Evolutionary conservation across 1,284 basidiomycete species (phyloP).

Genomic region (Mycena citricolor): DNA sequence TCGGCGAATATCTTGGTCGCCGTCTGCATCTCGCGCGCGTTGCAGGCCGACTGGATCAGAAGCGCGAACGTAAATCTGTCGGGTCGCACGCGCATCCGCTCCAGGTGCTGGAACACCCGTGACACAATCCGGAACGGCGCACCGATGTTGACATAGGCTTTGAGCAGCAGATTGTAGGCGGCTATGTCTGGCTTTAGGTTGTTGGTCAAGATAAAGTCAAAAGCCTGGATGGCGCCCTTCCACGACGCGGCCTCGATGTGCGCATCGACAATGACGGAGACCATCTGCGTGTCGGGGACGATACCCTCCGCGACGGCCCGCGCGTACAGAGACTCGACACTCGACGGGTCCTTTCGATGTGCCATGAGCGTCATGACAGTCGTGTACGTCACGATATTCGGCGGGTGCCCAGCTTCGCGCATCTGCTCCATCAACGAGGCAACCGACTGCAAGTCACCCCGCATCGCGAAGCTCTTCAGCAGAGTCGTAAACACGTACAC

Average conservation of each 20-base stretch:
- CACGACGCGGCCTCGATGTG: constrained; percentile 84
- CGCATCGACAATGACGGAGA: constrained; percentile 79
- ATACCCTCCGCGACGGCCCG: constrained; percentile 63
- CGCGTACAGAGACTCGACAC: constrained; percentile 69
- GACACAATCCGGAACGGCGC: constrained; percentile 73
- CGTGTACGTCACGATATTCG: constrained; percentile 63
- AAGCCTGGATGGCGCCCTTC: constrained; percentile 69
- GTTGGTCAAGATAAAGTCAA: constrained; percentile 60
- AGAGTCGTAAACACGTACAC: constrained; percentile 59
- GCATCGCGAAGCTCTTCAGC: constrained; percentile 58
- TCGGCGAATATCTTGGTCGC: constrained; percentile 71
- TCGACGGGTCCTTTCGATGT: constrained; percentile 61
- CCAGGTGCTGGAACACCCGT: constrained; percentile 62
- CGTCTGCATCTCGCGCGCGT: constrained; percentile 65
- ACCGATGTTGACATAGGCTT: constrained; percentile 82
- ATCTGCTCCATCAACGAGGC: constrained; percentile 64
- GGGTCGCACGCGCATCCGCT: constrained; percentile 51
- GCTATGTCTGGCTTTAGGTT: constrained; percentile 49
- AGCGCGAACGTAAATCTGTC: constrained; percentile 72
- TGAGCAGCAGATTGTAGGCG: constrained; percentile 79
- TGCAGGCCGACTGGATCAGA: constrained; percentile 83
- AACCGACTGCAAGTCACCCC: constrained; percentile 59
- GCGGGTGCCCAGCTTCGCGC: constrained; percentile 47
- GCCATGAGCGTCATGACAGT: constrained; percentile 72
- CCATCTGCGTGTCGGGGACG: constrained; percentile 62